phyloP scores from a whole-genome alignment of 2,329 filamentous ascomycete species.

The Penicillium italicum region DNA sequence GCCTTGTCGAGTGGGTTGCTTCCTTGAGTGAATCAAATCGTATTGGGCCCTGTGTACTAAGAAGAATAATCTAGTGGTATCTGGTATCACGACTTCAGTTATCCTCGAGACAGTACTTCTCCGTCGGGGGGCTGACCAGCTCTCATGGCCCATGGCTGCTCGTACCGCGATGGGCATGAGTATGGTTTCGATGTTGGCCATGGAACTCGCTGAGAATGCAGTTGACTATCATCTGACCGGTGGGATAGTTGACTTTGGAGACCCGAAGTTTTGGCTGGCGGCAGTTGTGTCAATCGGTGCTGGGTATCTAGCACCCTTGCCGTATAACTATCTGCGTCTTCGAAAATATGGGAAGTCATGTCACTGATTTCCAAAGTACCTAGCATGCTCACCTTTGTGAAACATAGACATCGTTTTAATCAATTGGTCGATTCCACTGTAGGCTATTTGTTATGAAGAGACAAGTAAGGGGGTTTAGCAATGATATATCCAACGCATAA shows the following conservation, averaged over 20 bases:
- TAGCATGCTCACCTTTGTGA: background rate
- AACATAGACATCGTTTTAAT: background rate
- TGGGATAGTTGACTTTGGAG: slow-evolving; percentile 47
- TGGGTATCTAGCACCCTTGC: slow-evolving; percentile 47
- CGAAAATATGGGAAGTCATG: slow-evolving; percentile 47
- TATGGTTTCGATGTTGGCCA: slow-evolving; percentile 57
- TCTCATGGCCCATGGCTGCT: slow-evolving; percentile 48
- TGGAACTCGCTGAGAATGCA: slow-evolving; percentile 54
- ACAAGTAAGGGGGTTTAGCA: slow-evolving; percentile 4
- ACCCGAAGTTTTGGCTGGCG: slow-evolving; percentile 52
- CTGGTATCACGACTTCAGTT: slow-evolving; percentile 52
- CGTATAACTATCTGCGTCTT: slow-evolving; percentile 53
- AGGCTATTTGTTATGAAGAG: no score
- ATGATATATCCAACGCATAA: background rate
- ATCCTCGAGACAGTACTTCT: slow-evolving; percentile 53
- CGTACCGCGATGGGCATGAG: slow-evolving; percentile 58
- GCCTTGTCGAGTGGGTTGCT: slow-evolving; percentile 48
- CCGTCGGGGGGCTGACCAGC: slow-evolving; percentile 46
- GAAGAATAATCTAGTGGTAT: slow-evolving; percentile 44
- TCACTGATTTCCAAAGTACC: slow-evolving; percentile 7
- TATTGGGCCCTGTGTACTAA: background rate
- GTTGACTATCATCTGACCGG: slow-evolving; percentile 57
- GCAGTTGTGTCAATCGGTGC: slow-evolving; percentile 35
- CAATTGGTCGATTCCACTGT: background rate
- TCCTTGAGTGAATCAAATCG: background rate